Conservation (phyloP, 345 rosid genomes). For the Moricandia moricandioides region DNA sequence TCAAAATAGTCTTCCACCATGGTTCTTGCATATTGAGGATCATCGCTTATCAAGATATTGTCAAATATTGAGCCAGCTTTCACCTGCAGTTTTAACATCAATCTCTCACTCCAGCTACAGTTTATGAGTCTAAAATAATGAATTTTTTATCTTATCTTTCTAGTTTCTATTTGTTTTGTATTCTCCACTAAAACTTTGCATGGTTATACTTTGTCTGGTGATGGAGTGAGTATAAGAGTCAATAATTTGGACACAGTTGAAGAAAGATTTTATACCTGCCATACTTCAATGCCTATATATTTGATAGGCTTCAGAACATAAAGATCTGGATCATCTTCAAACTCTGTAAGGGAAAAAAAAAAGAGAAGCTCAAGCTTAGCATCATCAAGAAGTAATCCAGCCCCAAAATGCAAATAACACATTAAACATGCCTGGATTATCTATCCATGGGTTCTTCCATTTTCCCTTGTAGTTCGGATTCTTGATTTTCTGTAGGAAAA, state of each 20-base stretch:
- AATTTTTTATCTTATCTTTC: background rate
- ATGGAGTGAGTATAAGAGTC: background rate
- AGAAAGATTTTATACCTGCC: constrained; percentile 64
- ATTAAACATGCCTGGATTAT: constrained; percentile 73
- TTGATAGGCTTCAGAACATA: constrained; percentile 82
- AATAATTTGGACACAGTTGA: background rate
- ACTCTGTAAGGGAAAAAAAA: constrained; percentile 46
- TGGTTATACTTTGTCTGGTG: background rate
- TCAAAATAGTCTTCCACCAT: constrained; percentile 60
- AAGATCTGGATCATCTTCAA: constrained; percentile 97
- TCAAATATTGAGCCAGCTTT: constrained; percentile 92
- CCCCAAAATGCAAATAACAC: background rate
- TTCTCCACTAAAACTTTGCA: background rate
- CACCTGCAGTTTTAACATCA: constrained; percentile 51
- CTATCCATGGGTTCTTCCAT: constrained; percentile 88
- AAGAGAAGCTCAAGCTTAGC: constrained; percentile 20
- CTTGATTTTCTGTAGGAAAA: constrained; percentile 65
- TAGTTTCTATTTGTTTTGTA: background rate
- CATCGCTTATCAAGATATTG: constrained; percentile 84
- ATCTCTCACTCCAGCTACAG: background rate
- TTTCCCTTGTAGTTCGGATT: constrained; percentile 91
- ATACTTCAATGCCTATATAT: constrained; percentile 91
- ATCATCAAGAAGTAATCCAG: background rate
- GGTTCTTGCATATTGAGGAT: constrained; percentile 83
- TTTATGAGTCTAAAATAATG: background rate